phyloP scores from a whole-genome alignment of 805 yeast species.

The Candida andamanensis region DNA sequence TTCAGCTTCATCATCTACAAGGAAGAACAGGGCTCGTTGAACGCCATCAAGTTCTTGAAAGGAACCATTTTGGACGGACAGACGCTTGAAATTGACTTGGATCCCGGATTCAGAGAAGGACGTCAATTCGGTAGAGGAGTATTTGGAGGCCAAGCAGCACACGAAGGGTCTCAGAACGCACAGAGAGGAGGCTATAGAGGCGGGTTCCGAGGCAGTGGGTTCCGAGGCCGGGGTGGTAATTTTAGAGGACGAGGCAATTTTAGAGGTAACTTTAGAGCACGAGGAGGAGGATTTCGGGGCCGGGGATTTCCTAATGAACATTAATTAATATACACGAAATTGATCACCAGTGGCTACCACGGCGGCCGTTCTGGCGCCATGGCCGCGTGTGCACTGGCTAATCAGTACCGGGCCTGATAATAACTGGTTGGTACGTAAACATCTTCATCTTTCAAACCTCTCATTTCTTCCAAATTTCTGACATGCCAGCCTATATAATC shows the following conservation, averaged over 20 bases:
- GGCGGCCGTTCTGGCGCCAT: too few relatives aligned
- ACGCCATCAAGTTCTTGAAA: slow-evolving; percentile 77
- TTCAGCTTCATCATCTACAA: slow-evolving; percentile 87
- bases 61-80: slow-evolving; percentile 83
- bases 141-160: slow-evolving; percentile 87
- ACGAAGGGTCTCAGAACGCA: slow-evolving; percentile 42
- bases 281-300: slow-evolving; percentile 11
- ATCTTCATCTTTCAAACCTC: slow-evolving; percentile 23
- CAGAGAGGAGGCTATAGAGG: slow-evolving; percentile 40
- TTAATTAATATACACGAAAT: neutral
- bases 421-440: slow-evolving; percentile 24
- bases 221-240: slow-evolving; percentile 24
- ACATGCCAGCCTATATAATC: slow-evolving; percentile 34
- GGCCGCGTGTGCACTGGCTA: too few relatives aligned
- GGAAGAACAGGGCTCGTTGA: slow-evolving; percentile 63
- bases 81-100: slow-evolving; percentile 78
- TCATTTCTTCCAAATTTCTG: slow-evolving; percentile 24
- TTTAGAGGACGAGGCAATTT: slow-evolving; percentile 12
- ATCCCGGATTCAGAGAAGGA: slow-evolving; percentile 94
- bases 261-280: slow-evolving; percentile 10
- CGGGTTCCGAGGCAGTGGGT: slow-evolving; percentile 40
- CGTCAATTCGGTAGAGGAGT: slow-evolving; percentile 93
- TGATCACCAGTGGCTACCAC: too few relatives aligned
- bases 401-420: slow-evolving; percentile 16
- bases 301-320: too few relatives aligned